These are phyloP conservation scores for Xylariaceae sp. DNA, from an alignment of 2,329 filamentous ascomycete species.

Conservation along the genomic window DNA sequence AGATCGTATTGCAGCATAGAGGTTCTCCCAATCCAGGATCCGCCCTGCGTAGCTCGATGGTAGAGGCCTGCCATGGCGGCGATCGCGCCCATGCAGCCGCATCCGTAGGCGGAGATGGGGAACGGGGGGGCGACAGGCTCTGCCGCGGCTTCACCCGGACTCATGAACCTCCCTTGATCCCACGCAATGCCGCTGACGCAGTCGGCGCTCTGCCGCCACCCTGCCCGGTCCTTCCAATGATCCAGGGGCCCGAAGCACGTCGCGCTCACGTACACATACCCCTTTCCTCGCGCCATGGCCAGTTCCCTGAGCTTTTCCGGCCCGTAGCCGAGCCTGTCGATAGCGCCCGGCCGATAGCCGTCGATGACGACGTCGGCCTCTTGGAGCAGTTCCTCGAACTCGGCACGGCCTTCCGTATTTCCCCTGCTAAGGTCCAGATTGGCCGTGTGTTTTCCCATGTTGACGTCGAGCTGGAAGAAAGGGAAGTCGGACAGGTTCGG, in stretches of 20 bases:
- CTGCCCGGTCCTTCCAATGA: constrained; percentile 47
- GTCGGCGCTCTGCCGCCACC: constrained; percentile 59
- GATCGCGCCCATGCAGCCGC: constrained; percentile 69
- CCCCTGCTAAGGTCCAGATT: constrained; percentile 44
- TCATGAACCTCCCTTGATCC: constrained; percentile 48
- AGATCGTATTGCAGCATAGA: constrained; percentile 71
- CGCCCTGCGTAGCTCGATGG: constrained; percentile 62
- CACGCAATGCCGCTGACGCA: constrained; percentile 48
- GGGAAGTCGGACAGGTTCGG: constrained; percentile 45
- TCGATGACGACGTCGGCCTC: constrained; percentile 55
- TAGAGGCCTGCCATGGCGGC: constrained; percentile 67
- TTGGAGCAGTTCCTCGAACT: constrained; percentile 44
- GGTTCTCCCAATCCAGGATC: constrained; percentile 66
- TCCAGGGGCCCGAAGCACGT: constrained; percentile 59
- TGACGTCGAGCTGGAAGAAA: constrained; percentile 47
- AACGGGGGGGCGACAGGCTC: constrained; percentile 36
- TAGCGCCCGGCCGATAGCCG: constrained; percentile 51
- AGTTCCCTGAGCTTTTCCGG: constrained; percentile 45
- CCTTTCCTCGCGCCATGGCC: constrained; percentile 43
- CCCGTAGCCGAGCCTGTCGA: constrained; percentile 51
- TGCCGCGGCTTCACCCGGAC: constrained; percentile 20
- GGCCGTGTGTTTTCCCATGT: constrained; percentile 53
- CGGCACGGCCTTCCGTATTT: constrained; percentile 40
- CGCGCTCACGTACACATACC: constrained; percentile 51
- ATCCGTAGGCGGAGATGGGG: constrained; percentile 38